These are phyloP conservation scores for Suillus brevipes DNA, from an alignment of 768 basidiomycete genomes.

Conservation along the genomic window DNA sequence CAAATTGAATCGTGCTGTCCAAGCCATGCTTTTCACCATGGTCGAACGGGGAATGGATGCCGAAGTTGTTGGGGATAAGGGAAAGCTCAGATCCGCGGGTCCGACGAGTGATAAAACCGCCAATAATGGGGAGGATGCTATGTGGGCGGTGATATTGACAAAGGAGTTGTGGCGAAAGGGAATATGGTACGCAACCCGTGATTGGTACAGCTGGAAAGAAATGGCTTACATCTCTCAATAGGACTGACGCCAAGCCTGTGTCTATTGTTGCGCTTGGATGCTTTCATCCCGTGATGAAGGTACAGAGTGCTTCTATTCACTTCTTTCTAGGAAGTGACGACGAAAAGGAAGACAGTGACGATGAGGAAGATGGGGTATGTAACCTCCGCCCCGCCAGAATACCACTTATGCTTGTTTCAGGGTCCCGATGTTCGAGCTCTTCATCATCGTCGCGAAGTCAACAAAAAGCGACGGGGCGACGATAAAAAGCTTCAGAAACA, in stretches of 20 bases:
- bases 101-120: conserved; percentile 40
- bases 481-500: conserved; percentile 79
- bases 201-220: conserved; percentile 1
- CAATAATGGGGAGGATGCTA: conserved; percentile 76
- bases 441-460: conserved; percentile 86
- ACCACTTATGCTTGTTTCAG: conserved; percentile 34
- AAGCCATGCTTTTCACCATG: conserved; percentile 95
- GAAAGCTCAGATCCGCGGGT: conserved; percentile 53
- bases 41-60: conserved; percentile 88
- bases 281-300: conserved; percentile 91
- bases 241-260: conserved; percentile 90
- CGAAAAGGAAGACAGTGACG: conserved; percentile 68
- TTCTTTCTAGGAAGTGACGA: conserved; percentile 95
- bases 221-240: conserved; percentile 25
- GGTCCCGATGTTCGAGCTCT: conserved; percentile 69
- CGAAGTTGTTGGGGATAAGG: conserved; percentile 82
- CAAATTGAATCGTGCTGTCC: conserved; percentile 93
- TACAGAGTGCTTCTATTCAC: conserved; percentile 90
- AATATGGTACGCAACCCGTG: conserved; percentile 59
- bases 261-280: conserved; percentile 90
- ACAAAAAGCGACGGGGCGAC: conserved; percentile 85
- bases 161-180: conserved; percentile 94
- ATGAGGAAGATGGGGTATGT: conserved; percentile 56
- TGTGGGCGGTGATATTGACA: conserved; percentile 95
- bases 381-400: background rate